Conservation (phyloP, 441 rosid genomes). For the Sinapis alba region DNA sequence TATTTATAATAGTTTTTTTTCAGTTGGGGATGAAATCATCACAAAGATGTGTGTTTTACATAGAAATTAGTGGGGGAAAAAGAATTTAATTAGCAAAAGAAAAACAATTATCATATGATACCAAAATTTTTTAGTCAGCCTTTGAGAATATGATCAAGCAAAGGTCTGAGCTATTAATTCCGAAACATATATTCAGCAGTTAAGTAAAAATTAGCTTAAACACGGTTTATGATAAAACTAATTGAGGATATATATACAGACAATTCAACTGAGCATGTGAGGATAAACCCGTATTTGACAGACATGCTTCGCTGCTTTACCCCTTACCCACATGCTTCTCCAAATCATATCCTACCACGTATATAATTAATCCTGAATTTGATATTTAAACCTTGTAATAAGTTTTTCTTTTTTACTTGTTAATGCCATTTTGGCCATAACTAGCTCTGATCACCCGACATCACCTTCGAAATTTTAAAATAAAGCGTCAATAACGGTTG, state of each 20-base stretch:
- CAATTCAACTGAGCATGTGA: slow-evolving; percentile 25
- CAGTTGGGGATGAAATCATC: neutral
- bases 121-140: neutral
- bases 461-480: slow-evolving; percentile 29
- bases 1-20: neutral
- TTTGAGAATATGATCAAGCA: neutral
- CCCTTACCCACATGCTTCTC: slow-evolving; percentile 24
- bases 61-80: neutral
- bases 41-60: neutral
- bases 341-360: slow-evolving; percentile 25
- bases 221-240: neutral
- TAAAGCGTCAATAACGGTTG: slow-evolving; percentile 34
- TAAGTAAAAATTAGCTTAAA: neutral
- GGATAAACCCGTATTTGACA: slow-evolving; percentile 13
- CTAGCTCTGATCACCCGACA: slow-evolving; percentile 15
- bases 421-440: slow-evolving; percentile 34
- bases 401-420: neutral
- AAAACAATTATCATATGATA: neutral
- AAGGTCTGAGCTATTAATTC: neutral
- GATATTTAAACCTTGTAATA: neutral
- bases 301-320: slow-evolving; percentile 41
- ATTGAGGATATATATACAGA: neutral
- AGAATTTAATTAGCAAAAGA: neutral
- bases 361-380: neutral
- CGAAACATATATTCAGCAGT: neutral